Percentiles rank a stretch among this genome's conserved stretches.
Evolutionary conservation across 768 basidiomycete genomes (phyloP).

Genomic region (Psilocybe cubensis): DNA sequence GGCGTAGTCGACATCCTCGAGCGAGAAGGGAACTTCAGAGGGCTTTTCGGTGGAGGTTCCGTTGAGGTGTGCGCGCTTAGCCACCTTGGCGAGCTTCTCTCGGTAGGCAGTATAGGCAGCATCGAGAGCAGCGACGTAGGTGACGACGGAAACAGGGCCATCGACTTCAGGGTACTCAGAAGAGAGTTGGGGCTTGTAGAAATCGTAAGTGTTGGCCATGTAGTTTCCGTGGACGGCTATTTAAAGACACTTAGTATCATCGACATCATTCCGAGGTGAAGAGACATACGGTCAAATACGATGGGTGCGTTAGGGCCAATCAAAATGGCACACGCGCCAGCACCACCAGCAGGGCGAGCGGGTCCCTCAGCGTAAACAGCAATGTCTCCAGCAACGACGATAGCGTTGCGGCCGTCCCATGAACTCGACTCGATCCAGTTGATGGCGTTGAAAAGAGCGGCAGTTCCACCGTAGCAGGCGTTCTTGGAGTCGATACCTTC

Average conservation of each 20-base stretch:
- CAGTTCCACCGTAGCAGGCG: conserved; percentile 98
- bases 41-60: conserved; percentile 45
- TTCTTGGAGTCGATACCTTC: conserved; percentile 99
- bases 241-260: conserved; percentile 15
- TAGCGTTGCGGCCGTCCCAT: conserved; percentile 98
- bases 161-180: conserved; percentile 98
- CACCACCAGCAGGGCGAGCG: conserved; percentile 95
- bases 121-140: conserved; percentile 94
- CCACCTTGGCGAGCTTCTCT: conserved; percentile 73
- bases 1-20: conserved; percentile 87
- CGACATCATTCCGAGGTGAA: conserved; percentile 8
- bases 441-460: conserved; percentile 96
- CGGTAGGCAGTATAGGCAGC: conserved; percentile 85
- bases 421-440: conserved; percentile 97
- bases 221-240: conserved; percentile 93
- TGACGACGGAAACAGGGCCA: conserved; percentile 93
- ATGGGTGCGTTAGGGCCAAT: conserved; percentile 97
- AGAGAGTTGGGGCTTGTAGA: conserved; percentile 96
- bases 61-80: conserved; percentile 49
- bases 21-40: conserved; percentile 59
- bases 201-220: conserved; percentile 98
- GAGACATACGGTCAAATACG: conserved; percentile 86
- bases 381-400: conserved; percentile 96
- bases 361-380: conserved; percentile 97
- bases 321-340: conserved; percentile 92